These are phyloP conservation scores for Hypoxylon sp. DNA, from an alignment of 2,329 filamentous ascomycete species.

Conservation along the genomic window DNA sequence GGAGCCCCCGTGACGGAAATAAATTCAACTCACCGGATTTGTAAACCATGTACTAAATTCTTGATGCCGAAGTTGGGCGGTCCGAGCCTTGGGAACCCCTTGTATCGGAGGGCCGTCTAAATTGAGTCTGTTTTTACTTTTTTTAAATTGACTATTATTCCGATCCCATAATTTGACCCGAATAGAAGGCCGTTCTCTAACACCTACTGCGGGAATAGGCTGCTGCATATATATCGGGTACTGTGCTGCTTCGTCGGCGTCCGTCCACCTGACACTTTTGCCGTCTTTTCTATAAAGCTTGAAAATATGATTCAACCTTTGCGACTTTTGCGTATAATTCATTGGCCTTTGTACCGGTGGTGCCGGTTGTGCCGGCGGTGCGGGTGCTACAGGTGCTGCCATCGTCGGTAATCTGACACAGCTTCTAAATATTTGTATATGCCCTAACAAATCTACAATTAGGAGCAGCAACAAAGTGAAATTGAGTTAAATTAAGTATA, in stretches of 20 bases:
- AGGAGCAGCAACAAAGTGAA: background rate
- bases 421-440: background rate
- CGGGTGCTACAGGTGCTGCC: background rate
- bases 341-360: no score
- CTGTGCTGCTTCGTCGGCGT: no score
- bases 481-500: background rate
- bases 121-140: no score
- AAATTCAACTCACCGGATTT: background rate
- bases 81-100: no score
- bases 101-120: background rate
- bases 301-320: background rate
- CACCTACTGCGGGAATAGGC: no score
- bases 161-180: no score
- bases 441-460: background rate
- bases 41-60: background rate
- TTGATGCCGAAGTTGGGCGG: background rate
- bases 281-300: background rate
- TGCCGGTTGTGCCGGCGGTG: no score
- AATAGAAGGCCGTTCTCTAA: no score
- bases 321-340: background rate
- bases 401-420: background rate
- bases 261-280: background rate
- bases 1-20: background rate
- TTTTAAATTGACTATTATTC: no score
- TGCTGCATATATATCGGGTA: no score